Evolutionary conservation across 2,329 filamentous ascomycete genomes (phyloP).

Genomic region (Fusarium cyanostomum): DNA sequence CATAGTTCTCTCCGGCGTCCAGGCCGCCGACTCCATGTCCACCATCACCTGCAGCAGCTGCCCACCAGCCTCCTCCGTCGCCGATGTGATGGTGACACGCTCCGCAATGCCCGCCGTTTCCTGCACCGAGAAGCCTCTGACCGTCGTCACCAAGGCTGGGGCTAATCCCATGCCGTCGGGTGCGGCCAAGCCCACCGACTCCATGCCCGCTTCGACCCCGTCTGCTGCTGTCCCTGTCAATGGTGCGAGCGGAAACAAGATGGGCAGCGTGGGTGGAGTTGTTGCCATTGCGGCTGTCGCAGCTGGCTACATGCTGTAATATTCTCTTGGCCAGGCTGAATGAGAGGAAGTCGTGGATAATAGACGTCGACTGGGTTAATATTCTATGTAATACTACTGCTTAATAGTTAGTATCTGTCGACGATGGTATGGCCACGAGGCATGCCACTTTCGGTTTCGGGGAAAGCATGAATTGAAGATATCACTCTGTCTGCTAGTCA

Average conservation of each 20-base stretch:
- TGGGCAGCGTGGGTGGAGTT: constrained; percentile 6
- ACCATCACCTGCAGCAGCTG: constrained; percentile 27
- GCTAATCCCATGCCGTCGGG: background rate
- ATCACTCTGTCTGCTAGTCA: background rate
- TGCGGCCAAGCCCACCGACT: constrained; percentile 21
- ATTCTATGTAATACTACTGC: constrained; percentile 2
- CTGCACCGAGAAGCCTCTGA: constrained; percentile 20
- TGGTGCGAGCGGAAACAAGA: constrained; percentile 18
- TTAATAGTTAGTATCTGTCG: background rate
- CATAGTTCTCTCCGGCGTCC: constrained; percentile 22
- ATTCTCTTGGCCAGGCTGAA: too few species aligned
- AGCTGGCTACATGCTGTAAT: constrained; percentile 17
- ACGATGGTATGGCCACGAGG: background rate
- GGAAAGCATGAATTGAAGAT: background rate
- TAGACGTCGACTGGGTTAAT: background rate
- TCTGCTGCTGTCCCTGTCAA: constrained; percentile 7
- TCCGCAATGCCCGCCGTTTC: constrained; percentile 21
- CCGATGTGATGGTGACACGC: constrained; percentile 31
- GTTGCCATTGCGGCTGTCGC: background rate
- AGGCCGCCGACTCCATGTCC: constrained; percentile 24
- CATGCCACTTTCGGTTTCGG: background rate
- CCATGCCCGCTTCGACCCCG: constrained; percentile 13
- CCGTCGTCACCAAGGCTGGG: constrained; percentile 7
- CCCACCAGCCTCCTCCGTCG: constrained; percentile 4
- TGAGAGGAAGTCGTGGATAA: background rate